Evolutionary conservation across 768 basidiomycete genomes (phyloP).

Genomic region (Pilatotrama ljubarskyi): DNA sequence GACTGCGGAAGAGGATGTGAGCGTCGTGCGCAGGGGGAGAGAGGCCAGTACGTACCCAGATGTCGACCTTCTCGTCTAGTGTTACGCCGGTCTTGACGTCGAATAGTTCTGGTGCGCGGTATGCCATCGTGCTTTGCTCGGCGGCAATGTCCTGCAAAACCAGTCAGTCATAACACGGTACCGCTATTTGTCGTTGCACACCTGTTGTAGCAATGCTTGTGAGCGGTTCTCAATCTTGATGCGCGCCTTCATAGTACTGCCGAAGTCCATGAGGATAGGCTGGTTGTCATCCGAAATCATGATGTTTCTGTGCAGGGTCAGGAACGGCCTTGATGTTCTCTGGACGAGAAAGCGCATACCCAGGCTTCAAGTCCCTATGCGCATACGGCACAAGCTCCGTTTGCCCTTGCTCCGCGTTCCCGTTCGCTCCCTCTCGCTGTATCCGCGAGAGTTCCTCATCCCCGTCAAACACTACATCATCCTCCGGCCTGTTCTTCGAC

Average conservation of each 20-base stretch:
- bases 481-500: slow-evolving; percentile 48
- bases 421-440: slow-evolving; percentile 41
- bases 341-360: slow-evolving; percentile 50
- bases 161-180: neutral
- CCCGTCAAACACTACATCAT: slow-evolving; percentile 74
- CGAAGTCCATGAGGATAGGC: slow-evolving; percentile 98
- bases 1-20: slow-evolving; percentile 53
- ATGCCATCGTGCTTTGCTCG: slow-evolving; percentile 98
- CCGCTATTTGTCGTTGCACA: slow-evolving; percentile 28
- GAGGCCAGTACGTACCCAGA: slow-evolving; percentile 68
- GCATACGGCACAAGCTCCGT: slow-evolving; percentile 83
- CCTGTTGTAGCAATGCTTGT: slow-evolving; percentile 89
- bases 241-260: slow-evolving; percentile 85
- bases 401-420: slow-evolving; percentile 37
- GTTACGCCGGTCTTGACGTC: slow-evolving; percentile 90
- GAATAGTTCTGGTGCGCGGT: slow-evolving; percentile 95
- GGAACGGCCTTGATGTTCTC: too few species aligned
- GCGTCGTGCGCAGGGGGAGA: neutral
- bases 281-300: slow-evolving; percentile 94
- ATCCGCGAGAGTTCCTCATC: slow-evolving; percentile 64
- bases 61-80: slow-evolving; percentile 94
- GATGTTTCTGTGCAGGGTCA: slow-evolving; percentile 64
- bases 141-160: slow-evolving; percentile 84
- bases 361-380: slow-evolving; percentile 95
- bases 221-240: slow-evolving; percentile 79